Percentiles rank a stretch among this genome's conserved stretches.
Conservation (phyloP, 352 stramenopile genomes). For the Blastocystis sp. region DNA sequence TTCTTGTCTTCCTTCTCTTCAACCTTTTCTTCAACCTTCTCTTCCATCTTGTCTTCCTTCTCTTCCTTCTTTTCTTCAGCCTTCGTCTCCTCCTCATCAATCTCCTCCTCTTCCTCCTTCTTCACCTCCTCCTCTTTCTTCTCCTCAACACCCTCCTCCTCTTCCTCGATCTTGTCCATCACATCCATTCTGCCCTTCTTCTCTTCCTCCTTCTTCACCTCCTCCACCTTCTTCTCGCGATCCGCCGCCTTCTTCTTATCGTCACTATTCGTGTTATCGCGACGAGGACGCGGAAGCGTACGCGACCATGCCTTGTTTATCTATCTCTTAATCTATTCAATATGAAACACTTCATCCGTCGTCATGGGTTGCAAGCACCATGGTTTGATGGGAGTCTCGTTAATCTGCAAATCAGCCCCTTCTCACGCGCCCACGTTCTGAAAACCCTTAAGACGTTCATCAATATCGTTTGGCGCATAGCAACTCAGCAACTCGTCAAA, state of each 20-base stretch:
- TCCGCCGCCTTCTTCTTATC: not conserved
- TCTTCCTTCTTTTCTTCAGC: not conserved
- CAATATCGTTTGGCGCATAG: not conserved
- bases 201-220: constrained; percentile 17
- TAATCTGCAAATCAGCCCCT: not conserved
- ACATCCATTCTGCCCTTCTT: not conserved
- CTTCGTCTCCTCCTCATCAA: not conserved
- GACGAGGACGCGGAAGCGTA: not conserved
- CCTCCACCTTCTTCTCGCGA: not conserved
- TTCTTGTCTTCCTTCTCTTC: not conserved
- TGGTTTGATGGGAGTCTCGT: not conserved
- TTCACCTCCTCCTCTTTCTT: not conserved
- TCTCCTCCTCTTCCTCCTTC: constrained; percentile 29
- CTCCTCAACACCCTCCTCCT: not conserved
- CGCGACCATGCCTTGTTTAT: not conserved
- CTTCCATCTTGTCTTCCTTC: not conserved
- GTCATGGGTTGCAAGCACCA: not conserved
- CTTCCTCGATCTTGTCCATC: not conserved
- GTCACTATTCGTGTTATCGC: not conserved
- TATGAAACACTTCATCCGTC: not conserved
- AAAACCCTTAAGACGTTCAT: not conserved
- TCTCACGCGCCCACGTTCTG: not conserved
- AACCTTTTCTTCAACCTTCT: not conserved
- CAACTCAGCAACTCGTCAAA: not conserved
- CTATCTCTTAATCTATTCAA: not conserved